Base-by-base conservation (phyloP, 73 alveolate species). In the Tetrahymena thermophila region DNA sequence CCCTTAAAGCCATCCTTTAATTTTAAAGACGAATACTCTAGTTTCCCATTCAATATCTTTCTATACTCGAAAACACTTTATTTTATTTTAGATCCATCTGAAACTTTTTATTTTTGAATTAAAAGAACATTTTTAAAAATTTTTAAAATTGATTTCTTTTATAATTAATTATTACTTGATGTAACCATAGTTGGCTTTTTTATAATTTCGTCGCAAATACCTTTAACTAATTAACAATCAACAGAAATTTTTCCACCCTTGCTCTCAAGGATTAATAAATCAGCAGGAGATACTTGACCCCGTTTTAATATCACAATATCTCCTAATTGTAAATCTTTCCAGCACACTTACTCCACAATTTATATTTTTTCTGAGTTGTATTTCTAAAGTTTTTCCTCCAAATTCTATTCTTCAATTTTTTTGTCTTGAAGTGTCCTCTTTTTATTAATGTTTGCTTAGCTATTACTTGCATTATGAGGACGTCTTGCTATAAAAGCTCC, bases 261-360 rank as follows among this genome's bases (percentile, higher is more conserved):
- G 19, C 94, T 85, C 17, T 95, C 97, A 31, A 95, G 94, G 11
- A 95, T 95, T 9, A 95, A 35, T 84, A 93, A 35, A 93, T 95
- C 97, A 2, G 97, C 95, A 13, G 97, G 97, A 40, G 94, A 31
- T 13, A 57, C 57, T 50, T 95, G 83, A 43, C 94, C 94, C 38
- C 95, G 89, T 95, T 95, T 56, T 50, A 95, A 55, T 19, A 95
- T 35, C 10, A 95, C 93, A 14, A 95, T 95, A 37, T 94, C 96
- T 28, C 96, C 96, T n/a, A 94, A 28, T n/a, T 94, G 58, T 19
- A 94, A 34, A 37, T 85, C 94, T 35, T 94, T 94, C 96, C 96
- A 94, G 35, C 43, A 71, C 31, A 94, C 93, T 25, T 71, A 34
- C 19, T 94, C 96, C 10, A 94, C 44, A 16, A 94, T 94, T 35